Conservation (phyloP, 2,329 filamentous ascomycete genomes). For the Chaetomium sp. region DNA sequence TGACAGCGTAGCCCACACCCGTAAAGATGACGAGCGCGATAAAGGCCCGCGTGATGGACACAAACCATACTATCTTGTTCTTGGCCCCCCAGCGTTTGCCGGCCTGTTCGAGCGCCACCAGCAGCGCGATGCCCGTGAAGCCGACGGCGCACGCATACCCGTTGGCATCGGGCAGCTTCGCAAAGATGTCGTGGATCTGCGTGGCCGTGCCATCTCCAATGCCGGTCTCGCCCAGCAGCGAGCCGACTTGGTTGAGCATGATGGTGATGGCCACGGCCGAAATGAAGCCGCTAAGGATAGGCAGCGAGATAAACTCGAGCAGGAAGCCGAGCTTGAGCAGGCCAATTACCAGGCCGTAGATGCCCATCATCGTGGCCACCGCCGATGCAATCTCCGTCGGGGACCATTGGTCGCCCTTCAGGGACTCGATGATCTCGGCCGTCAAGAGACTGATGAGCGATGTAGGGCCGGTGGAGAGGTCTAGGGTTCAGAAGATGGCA, state of each 20-base stretch:
- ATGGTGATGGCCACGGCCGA: slow-evolving; percentile 61
- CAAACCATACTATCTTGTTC: slow-evolving; percentile 50
- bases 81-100: slow-evolving; percentile 54
- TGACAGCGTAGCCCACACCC: slow-evolving; percentile 56
- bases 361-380: slow-evolving; percentile 56
- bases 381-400: slow-evolving; percentile 53
- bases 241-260: slow-evolving; percentile 56
- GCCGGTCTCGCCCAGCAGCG: slow-evolving; percentile 48
- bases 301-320: slow-evolving; percentile 59
- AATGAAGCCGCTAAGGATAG: slow-evolving; percentile 59
- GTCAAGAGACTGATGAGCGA: slow-evolving; percentile 59
- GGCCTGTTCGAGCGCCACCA: slow-evolving; percentile 50
- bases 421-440: slow-evolving; percentile 50
- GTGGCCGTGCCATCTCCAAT: slow-evolving; percentile 47
- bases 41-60: slow-evolving; percentile 55
- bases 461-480: slow-evolving; percentile 57
- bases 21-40: slow-evolving; percentile 56
- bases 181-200: slow-evolving; percentile 54
- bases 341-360: slow-evolving; percentile 53
- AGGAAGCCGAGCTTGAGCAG: slow-evolving; percentile 58
- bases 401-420: slow-evolving; percentile 43
- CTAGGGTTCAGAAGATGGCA: slow-evolving; percentile 28
- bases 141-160: slow-evolving; percentile 54
- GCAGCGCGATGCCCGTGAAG: slow-evolving; percentile 49
- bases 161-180: slow-evolving; percentile 49